Evolutionary conservation across 805 yeast genomes (phyloP).

Genomic region (Debaryomyces maramus): DNA sequence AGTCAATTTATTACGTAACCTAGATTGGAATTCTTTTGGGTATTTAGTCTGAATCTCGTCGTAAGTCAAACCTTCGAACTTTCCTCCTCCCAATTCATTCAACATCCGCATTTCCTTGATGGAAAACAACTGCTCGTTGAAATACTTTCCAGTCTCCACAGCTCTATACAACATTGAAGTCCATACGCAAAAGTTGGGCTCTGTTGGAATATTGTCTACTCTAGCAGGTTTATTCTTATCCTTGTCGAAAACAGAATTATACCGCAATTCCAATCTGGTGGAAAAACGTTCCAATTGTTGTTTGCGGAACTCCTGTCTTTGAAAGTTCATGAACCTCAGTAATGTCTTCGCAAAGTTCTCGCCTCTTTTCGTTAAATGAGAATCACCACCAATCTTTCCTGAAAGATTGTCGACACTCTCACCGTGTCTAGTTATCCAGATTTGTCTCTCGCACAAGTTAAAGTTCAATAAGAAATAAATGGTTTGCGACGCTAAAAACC

Average conservation of each 20-base stretch:
- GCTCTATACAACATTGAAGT: slow-evolving; percentile 83
- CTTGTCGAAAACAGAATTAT: slow-evolving; percentile 30
- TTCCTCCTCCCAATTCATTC: slow-evolving; percentile 92
- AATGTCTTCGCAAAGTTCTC: slow-evolving; percentile 69
- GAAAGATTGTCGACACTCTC: slow-evolving; percentile 81
- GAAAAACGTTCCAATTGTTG: slow-evolving; percentile 58
- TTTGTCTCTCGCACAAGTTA: slow-evolving; percentile 84
- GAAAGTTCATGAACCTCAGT: slow-evolving; percentile 68
- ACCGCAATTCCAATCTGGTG: slow-evolving; percentile 44
- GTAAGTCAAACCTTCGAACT: slow-evolving; percentile 90
- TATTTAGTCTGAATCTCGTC: slow-evolving; percentile 70
- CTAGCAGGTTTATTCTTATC: slow-evolving; percentile 17
- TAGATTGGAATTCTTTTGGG: slow-evolving; percentile 78
- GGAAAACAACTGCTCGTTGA: slow-evolving; percentile 72
- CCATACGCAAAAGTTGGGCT: slow-evolving; percentile 87
- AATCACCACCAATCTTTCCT: slow-evolving; percentile 93
- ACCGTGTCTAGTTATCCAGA: slow-evolving; percentile 95
- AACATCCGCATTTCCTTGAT: slow-evolving; percentile 89
- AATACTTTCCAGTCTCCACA: slow-evolving; percentile 72
- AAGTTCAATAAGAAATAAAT: slow-evolving; percentile 86
- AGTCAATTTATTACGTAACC: slow-evolving; percentile 73
- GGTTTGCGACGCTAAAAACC: slow-evolving; percentile 88
- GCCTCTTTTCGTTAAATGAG: slow-evolving; percentile 79
- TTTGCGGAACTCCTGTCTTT: slow-evolving; percentile 66
- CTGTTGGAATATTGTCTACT: slow-evolving; percentile 40